Evolutionary conservation across 2,329 filamentous ascomycete species (phyloP).

Genomic region (Fusarium illudens): DNA sequence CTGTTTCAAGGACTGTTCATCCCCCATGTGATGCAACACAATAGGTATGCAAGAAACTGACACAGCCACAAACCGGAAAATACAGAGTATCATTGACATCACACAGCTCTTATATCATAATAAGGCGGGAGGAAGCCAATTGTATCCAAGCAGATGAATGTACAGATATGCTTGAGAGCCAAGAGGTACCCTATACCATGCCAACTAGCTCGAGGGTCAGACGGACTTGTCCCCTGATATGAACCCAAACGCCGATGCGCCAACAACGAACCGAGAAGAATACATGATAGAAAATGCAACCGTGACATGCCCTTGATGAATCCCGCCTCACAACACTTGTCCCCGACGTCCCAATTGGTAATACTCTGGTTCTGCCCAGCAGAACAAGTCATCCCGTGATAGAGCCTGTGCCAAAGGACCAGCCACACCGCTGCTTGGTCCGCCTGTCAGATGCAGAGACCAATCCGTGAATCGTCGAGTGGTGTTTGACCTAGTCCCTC

Average conservation of each 20-base stretch:
- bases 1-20: no score
- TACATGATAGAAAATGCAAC: background rate
- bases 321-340: background rate
- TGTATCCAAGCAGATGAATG: background rate
- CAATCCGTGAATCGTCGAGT: background rate
- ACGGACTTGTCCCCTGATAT: background rate
- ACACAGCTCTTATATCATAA: no score
- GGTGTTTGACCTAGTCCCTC: slow-evolving; percentile 11
- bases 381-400: background rate
- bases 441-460: background rate
- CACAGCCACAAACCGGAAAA: background rate
- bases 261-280: background rate
- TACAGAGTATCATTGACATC: no score
- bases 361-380: background rate
- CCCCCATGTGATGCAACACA: no score
- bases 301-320: background rate
- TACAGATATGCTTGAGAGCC: background rate
- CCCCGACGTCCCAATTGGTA: background rate
- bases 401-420: background rate
- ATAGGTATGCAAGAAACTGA: no score
- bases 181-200: slow-evolving; percentile 23
- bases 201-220: background rate
- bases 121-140: background rate
- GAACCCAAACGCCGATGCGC: slow-evolving; percentile 20
- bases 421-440: background rate